Evolutionary conservation across 345 rosid genomes (phyloP).

Genomic region (Fremontodendron californicum): DNA sequence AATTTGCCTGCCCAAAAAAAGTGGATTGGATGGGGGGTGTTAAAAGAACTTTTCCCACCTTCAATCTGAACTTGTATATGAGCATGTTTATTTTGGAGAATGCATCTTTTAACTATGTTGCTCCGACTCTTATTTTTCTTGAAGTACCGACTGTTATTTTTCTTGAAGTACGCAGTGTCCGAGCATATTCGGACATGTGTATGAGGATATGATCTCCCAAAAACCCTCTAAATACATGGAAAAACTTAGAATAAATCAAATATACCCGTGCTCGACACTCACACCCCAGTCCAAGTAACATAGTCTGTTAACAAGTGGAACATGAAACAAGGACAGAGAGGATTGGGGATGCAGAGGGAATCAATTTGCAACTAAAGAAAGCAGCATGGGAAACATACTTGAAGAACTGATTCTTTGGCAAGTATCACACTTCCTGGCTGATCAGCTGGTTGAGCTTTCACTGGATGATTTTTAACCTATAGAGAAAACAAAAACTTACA

Average conservation of each 20-base stretch:
- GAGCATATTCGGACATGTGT: too few species aligned
- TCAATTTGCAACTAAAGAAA: neutral
- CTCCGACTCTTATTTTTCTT: too few species aligned
- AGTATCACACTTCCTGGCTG: conserved; percentile 89
- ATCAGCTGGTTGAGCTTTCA: conserved; percentile 78
- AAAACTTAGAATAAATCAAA: too few species aligned
- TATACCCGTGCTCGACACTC: too few species aligned
- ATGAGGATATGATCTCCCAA: too few species aligned
- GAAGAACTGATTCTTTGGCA: conserved; percentile 78
- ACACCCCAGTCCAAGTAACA: too few species aligned
- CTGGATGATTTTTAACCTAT: conserved; percentile 90
- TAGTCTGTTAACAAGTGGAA: neutral
- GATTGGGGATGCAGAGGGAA: neutral
- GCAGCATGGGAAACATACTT: conserved; percentile 37
- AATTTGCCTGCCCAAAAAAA: conserved; percentile 61
- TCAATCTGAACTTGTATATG: neutral
- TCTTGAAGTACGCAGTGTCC: too few species aligned
- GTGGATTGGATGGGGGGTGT: neutral
- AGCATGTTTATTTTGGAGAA: neutral
- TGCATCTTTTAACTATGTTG: too few species aligned
- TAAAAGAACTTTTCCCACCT: conserved; percentile 2
- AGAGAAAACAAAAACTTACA: neutral
- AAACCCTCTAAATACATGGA: too few species aligned
- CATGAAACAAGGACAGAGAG: neutral
- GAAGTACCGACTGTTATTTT: too few species aligned